Base-by-base conservation (phyloP, 1,139 yeast genomes). In the Nakaseomyces delphensis region DNA sequence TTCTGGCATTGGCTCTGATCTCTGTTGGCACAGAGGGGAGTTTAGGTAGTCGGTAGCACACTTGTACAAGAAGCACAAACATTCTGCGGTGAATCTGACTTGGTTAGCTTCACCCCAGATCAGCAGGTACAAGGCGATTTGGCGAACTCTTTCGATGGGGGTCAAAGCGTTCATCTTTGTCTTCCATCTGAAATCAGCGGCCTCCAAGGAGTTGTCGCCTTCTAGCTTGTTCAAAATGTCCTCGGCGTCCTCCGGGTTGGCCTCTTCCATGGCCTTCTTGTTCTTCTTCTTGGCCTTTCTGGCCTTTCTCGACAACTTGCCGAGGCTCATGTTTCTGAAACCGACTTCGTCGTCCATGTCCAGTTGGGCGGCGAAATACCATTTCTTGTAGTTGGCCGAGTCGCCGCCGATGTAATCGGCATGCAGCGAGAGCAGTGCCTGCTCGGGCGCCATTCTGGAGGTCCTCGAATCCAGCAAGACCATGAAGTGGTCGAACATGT, bases 71-170 rank as follows among this genome's bases (percentile, higher is more conserved):
- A 83, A 91, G 71, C 96, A 87, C 52, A 89, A 69, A 64, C 85
- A 75, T 69, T 91, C 99, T 11, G 98, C 87, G 44, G 91, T 80
- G 67, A 89, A 93, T 63, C 98, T 79, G 48, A 91, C 89, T 70
- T 91, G 97, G 67, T 89, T 89, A 36, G 97, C 95, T 69, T 91
- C 99, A 64, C 98, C 98, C 99, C 99, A 91, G 56, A 87, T 74
- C 60, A 89, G 74, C 56, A 91, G 71, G 69, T 86, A 91, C 48
- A 91, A 75, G 6, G 97, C 91, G 50, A 91, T 67, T 60, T 91
- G 97, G 62, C 94, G 79, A 36, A 85, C 87, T 64, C 94, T 79
- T 63, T 89, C 96, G 53, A 75, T 68, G 31, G 86, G 79, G 1
- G 82, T 63, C 53, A 82, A 69, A 42, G 66, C 67, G 56, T 77